Conservation (phyloP, 371 early-diverging fungal species). For the Rhizopus stolonifer region DNA sequence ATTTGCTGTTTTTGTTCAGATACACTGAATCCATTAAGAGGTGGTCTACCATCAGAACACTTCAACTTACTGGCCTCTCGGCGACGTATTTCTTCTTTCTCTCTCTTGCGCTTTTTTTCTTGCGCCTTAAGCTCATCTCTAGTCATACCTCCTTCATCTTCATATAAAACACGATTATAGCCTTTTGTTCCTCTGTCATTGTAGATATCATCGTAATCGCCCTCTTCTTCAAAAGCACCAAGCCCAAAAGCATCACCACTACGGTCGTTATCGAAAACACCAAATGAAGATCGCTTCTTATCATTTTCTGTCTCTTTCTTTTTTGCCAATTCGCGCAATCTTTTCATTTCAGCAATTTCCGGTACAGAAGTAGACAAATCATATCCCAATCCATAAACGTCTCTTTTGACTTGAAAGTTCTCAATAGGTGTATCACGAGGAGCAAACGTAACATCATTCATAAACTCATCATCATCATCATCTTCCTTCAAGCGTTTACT, state of each 20-base stretch:
- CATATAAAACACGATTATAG: slow-evolving; percentile 40
- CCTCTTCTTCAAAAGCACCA: slow-evolving; percentile 52
- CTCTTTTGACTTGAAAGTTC: slow-evolving; percentile 54
- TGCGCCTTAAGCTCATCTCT: slow-evolving; percentile 16
- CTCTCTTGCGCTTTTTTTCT: slow-evolving; percentile 12
- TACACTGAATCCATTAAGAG: slow-evolving; percentile 60
- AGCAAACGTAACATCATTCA: slow-evolving; percentile 61
- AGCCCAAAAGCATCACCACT: slow-evolving; percentile 33
- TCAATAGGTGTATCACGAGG: slow-evolving; percentile 70
- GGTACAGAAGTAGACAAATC: slow-evolving; percentile 64
- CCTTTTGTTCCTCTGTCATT: slow-evolving; percentile 17
- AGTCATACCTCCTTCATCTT: slow-evolving; percentile 30
- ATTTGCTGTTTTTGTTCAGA: slow-evolving; percentile 37
- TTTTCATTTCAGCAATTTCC: slow-evolving; percentile 59
- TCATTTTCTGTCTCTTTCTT: slow-evolving; percentile 6
- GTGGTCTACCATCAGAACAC: slow-evolving; percentile 59
- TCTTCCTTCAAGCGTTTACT: slow-evolving; percentile 29
- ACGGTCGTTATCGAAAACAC: slow-evolving; percentile 14
- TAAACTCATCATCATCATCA: slow-evolving; percentile 36
- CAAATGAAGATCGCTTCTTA: slow-evolving; percentile 33
- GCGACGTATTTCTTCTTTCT: slow-evolving; percentile 5
- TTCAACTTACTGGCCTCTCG: slow-evolving; percentile 3
- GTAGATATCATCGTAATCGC: slow-evolving; percentile 53
- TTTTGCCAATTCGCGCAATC: slow-evolving; percentile 28
- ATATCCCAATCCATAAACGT: slow-evolving; percentile 70